Percentiles rank a stretch among this genome's conserved stretches.
These are phyloP conservation scores for Ailanthus altissimus DNA, from an alignment of 345 rosid species.

Conservation along the genomic window DNA sequence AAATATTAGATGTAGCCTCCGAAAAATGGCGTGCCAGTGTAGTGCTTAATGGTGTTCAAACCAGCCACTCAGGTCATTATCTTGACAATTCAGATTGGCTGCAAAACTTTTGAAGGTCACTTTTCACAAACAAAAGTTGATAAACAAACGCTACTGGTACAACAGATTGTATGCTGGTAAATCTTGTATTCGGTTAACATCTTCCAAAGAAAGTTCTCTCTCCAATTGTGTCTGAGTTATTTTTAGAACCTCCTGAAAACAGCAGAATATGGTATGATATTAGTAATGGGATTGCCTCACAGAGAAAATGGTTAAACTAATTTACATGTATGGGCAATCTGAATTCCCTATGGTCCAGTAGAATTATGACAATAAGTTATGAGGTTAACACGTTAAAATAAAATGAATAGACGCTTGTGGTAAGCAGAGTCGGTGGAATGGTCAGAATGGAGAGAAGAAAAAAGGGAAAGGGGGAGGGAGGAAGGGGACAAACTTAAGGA, in stretches of 20 bases:
- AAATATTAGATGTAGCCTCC: slow-evolving; percentile 10
- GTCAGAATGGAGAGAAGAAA: no score
- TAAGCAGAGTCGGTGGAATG: no score
- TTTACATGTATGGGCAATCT: not conserved
- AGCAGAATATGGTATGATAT: not conserved
- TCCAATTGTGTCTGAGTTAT: slow-evolving; percentile 82
- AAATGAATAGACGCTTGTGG: not conserved
- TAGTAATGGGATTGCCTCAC: not conserved
- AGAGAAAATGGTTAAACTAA: not conserved
- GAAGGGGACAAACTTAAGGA: no score
- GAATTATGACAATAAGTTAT: not conserved
- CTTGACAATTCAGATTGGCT: not conserved
- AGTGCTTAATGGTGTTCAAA: slow-evolving; percentile 3
- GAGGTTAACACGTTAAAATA: not conserved
- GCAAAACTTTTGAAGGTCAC: not conserved
- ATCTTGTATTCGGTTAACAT: slow-evolving; percentile 70
- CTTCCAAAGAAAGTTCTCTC: slow-evolving; percentile 82
- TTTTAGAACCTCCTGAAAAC: slow-evolving; percentile 75
- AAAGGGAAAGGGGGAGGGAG: no score
- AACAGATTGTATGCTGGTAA: slow-evolving; percentile 86
- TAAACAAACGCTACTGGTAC: slow-evolving; percentile 44
- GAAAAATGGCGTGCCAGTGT: not conserved
- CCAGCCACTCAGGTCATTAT: not conserved
- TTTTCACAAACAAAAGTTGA: not conserved
- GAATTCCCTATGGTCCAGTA: not conserved